Evolutionary conservation across 2,329 filamentous ascomycete genomes (phyloP), one percentile per base, ranked within the genome.

Genomic region (Paecilomyces fulvus): DNA sequence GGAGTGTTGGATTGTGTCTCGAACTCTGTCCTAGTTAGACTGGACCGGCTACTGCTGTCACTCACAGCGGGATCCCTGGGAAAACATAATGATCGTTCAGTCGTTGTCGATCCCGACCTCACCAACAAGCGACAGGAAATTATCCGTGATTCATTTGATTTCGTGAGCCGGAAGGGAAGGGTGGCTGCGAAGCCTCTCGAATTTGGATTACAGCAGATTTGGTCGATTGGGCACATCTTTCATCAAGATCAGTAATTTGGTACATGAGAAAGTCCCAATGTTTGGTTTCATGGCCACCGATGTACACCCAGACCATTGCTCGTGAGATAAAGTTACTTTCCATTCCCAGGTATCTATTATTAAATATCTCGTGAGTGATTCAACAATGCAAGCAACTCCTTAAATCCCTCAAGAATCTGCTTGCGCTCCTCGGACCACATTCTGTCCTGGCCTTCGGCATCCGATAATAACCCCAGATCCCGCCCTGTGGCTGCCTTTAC

Each of bases 1-100:
- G 53, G 46, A 31, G 28, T 55, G 17, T 30, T 61, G 49, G 60
- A 61, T 48, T 62, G 60, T 23, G 49, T 54, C 25, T 55, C 54
- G 21, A 58, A 31, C 46, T 54, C 56, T 25, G 52, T 59, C 23
- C 51, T 55, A 17, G 57, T 60, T 33, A 48, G 37, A 55, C 53
- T 55, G 25, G 46, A 55, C 20, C 17, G 33, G 28, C 37, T 55
- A n/a, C 46, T 55, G 31, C 50, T 55, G 17, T 55, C 53, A 43
- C 50, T 55, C 30, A 28, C 50, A 7, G 37, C 20, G 17, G 48
- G 46, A 17, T 49, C 53, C 20, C 12, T 28, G 25, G 21, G 12
- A 12, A 46, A 28, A 11, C 46, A 48, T n/a, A 33, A 37, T 25
- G 53, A 49, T 23, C 11, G n/a, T 51, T 31, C 37, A 4, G 28